Conservation (phyloP, 768 basidiomycete genomes). For the Phanerodontia chrysosporium region DNA sequence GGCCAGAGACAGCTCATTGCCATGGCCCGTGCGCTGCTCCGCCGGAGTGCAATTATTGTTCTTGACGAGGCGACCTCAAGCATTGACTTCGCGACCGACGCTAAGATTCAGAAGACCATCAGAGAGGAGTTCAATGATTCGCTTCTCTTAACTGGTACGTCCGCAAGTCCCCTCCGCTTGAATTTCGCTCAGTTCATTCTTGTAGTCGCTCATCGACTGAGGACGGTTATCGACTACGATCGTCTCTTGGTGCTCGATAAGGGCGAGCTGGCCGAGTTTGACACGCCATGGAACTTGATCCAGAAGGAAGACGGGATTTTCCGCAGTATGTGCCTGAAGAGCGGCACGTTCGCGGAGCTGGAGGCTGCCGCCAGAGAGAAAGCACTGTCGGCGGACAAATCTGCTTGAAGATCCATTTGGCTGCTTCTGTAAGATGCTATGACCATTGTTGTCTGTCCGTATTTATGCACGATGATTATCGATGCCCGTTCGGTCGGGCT, state of each 20-base stretch:
- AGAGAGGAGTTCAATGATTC: slow-evolving; percentile 79
- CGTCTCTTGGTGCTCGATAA: slow-evolving; percentile 78
- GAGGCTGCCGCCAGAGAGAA: slow-evolving; percentile 52
- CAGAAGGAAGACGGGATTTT: slow-evolving; percentile 44
- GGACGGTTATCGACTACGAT: slow-evolving; percentile 80
- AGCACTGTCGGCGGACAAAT: slow-evolving; percentile 11
- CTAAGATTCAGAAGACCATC: slow-evolving; percentile 87
- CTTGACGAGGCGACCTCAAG: slow-evolving; percentile 84
- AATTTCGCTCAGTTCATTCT: slow-evolving; percentile 3
- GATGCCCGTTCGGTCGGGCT: too few species aligned
- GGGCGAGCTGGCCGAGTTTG: slow-evolving; percentile 45
- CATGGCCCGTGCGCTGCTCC: slow-evolving; percentile 76
- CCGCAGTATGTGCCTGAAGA: slow-evolving; percentile 53
- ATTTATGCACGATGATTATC: too few species aligned
- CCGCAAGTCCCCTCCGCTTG: slow-evolving; percentile 9
- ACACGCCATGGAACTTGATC: slow-evolving; percentile 48
- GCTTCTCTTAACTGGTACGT: slow-evolving; percentile 66
- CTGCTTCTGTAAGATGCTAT: too few species aligned
- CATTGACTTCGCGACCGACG: slow-evolving; percentile 84
- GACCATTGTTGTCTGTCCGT: too few species aligned
- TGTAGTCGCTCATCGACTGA: slow-evolving; percentile 67
- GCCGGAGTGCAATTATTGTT: slow-evolving; percentile 69
- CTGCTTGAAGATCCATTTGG: not conserved
- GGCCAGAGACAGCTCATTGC: slow-evolving; percentile 88
- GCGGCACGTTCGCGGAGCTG: slow-evolving; percentile 58